A percentile compares a stretch with the other conserved stretches of the same genome.
phyloP scores from a whole-genome alignment of 805 yeast genomes.

The Grigorovia jiainica region DNA sequence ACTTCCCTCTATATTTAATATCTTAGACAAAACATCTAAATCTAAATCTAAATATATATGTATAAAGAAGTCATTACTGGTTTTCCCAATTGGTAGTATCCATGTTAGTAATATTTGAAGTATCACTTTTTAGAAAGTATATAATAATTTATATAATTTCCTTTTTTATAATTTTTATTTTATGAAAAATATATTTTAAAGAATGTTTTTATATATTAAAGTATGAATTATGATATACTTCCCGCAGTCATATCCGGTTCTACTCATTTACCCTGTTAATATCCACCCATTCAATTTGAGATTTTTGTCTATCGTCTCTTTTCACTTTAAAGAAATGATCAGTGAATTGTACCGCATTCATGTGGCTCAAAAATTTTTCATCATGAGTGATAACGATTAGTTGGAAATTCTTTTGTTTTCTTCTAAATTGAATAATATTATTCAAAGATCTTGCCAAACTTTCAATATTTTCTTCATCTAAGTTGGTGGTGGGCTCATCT shows the following conservation, averaged over 20 bases:
- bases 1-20: too few relatives aligned
- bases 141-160: too few relatives aligned
- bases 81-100: too few relatives aligned
- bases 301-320: slow-evolving; percentile 73
- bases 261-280: slow-evolving; percentile 30
- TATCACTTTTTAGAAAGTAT: too few relatives aligned
- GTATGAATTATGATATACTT: too few relatives aligned
- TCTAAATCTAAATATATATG: too few relatives aligned
- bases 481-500: slow-evolving; percentile 96
- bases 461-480: slow-evolving; percentile 82
- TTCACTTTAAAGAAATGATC: slow-evolving; percentile 78
- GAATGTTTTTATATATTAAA: too few relatives aligned
- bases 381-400: slow-evolving; percentile 94
- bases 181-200: too few relatives aligned
- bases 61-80: too few relatives aligned
- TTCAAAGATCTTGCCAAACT: slow-evolving; percentile 75
- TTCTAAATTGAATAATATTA: slow-evolving; percentile 64
- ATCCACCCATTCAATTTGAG: slow-evolving; percentile 56
- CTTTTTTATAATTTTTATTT: too few relatives aligned
- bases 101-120: too few relatives aligned
- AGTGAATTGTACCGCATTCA: slow-evolving; percentile 77
- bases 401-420: slow-evolving; percentile 80
- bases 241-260: not conserved
- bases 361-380: slow-evolving; percentile 75
- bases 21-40: too few relatives aligned